Percentiles rank a stretch among this genome's conserved stretches.
These are phyloP conservation scores for Hydrangea macrophylla DNA, from an alignment of 148 eudicot species.

Conservation along the genomic window DNA sequence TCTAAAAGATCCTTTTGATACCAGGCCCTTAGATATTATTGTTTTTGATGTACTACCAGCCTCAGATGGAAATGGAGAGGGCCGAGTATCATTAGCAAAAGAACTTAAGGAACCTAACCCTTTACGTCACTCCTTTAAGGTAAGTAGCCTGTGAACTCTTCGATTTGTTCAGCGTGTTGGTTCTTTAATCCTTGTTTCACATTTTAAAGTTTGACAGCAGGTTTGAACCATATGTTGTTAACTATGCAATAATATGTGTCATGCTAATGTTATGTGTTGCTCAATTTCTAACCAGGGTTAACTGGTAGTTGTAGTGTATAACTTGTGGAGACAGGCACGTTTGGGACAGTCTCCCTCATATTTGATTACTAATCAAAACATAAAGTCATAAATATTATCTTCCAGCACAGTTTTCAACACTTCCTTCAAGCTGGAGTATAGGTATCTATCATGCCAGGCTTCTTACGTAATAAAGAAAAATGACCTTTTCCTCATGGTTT, in stretches of 20 bases:
- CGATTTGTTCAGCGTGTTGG: neutral
- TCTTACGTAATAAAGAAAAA: too few relatives aligned
- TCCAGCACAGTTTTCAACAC: too few relatives aligned
- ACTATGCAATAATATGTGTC: neutral
- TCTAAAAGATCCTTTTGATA: slow-evolving; percentile 81
- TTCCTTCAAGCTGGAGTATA: too few relatives aligned
- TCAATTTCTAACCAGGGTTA: neutral
- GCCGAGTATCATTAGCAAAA: slow-evolving; percentile 74
- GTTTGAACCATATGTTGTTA: neutral
- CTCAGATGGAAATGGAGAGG: slow-evolving; percentile 82
- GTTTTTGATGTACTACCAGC: slow-evolving; percentile 88
- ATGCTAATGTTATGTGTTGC: neutral
- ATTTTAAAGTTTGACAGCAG: neutral
- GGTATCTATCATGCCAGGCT: too few relatives aligned
- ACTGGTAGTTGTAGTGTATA: too few relatives aligned
- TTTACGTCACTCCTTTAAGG: slow-evolving; percentile 88
- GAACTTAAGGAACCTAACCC: slow-evolving; percentile 93
- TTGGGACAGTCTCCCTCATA: too few relatives aligned
- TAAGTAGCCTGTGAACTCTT: slow-evolving; percentile 27
- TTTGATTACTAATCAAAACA: too few relatives aligned
- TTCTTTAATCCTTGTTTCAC: neutral
- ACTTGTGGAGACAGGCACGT: too few relatives aligned
- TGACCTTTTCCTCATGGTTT: too few relatives aligned
- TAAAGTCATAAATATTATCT: too few relatives aligned
- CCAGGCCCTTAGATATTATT: slow-evolving; percentile 72